Evolutionary conservation across 805 yeast genomes (phyloP).

Genomic region (Helenozyma baotianmanensis): DNA sequence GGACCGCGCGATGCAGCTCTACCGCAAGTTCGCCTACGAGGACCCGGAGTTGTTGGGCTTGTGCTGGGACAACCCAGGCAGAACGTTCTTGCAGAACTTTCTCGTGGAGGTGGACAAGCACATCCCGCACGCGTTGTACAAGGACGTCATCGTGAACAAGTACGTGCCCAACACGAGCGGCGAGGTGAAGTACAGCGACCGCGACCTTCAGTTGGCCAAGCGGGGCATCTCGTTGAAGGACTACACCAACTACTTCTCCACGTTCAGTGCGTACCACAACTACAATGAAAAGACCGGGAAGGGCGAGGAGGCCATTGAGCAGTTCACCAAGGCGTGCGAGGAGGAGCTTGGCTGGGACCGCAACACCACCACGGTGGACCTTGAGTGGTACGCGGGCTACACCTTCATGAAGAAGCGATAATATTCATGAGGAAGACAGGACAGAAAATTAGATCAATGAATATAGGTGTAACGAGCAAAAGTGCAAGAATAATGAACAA

Average conservation of each 20-base stretch:
- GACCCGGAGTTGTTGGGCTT: slow-evolving; percentile 50
- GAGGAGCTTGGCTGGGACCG: slow-evolving; percentile 43
- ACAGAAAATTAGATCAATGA: not conserved
- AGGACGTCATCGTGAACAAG: slow-evolving; percentile 28
- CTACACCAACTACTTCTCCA: slow-evolving; percentile 51
- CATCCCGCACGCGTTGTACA: slow-evolving; percentile 39
- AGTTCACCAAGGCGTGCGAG: slow-evolving; percentile 32
- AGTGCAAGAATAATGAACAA: too few species aligned
- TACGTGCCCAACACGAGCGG: slow-evolving; percentile 20
- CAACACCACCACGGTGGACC: slow-evolving; percentile 30
- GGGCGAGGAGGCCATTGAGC: slow-evolving; percentile 31
- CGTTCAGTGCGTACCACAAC: slow-evolving; percentile 67
- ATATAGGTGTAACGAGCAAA: too few species aligned
- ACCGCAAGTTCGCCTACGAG: slow-evolving; percentile 39
- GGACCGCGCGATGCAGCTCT: slow-evolving; percentile 20
- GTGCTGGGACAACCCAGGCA: slow-evolving; percentile 86
- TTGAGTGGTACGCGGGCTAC: slow-evolving; percentile 50
- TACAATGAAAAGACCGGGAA: slow-evolving; percentile 41
- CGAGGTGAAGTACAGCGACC: slow-evolving; percentile 11
- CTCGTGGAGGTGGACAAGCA: slow-evolving; percentile 39
- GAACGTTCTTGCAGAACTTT: slow-evolving; percentile 45
- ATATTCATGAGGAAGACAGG: not conserved
- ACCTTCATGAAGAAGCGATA: slow-evolving; percentile 38
- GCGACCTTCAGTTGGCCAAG: slow-evolving; percentile 23
- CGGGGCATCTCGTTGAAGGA: slow-evolving; percentile 40